phyloP scores from a whole-genome alignment of 139 green algal genomes.

The Auxenochlorella pyrenoidosa region DNA sequence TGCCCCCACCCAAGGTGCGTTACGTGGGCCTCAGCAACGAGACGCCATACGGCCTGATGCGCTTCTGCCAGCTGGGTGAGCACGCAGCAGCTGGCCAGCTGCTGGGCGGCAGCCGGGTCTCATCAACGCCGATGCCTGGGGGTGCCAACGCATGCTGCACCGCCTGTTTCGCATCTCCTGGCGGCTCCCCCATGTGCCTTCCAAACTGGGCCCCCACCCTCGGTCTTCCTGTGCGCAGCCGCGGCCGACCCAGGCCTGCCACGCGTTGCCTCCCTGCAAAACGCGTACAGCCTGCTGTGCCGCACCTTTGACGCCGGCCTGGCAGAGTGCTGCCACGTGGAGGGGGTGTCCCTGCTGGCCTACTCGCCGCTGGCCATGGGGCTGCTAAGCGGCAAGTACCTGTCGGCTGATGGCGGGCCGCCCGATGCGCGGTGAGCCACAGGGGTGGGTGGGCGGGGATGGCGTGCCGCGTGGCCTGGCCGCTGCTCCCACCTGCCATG shows the following conservation, averaged over 20 bases:
- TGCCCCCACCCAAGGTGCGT: conserved; percentile 50
- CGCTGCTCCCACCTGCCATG: no score
- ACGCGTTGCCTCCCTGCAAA: conserved; percentile 65
- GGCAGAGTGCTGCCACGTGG: conserved; percentile 78
- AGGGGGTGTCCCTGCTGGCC: conserved; percentile 79
- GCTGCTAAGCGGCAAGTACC: conserved; percentile 90
- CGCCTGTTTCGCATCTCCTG: neutral
- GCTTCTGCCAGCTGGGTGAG: conserved; percentile 48
- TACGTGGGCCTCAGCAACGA: conserved; percentile 91
- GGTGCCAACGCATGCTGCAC: no score
- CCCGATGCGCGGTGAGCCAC: conserved; percentile 36
- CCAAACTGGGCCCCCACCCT: neutral
- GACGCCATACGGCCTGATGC: conserved; percentile 84
- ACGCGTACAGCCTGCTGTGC: conserved; percentile 76
- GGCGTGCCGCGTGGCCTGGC: no score
- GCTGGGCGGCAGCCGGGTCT: no score
- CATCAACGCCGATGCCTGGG: no score
- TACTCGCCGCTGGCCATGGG: conserved; percentile 94
- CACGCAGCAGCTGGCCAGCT: neutral
- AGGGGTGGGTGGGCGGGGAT: neutral
- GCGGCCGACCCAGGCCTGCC: conserved; percentile 34
- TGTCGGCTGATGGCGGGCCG: conserved; percentile 53
- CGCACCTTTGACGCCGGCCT: conserved; percentile 84
- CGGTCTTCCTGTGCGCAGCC: neutral
- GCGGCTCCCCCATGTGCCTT: neutral